These are phyloP conservation scores for Peltaster fructicola DNA, from an alignment of 2,329 filamentous ascomycete species.

Conservation along the genomic window DNA sequence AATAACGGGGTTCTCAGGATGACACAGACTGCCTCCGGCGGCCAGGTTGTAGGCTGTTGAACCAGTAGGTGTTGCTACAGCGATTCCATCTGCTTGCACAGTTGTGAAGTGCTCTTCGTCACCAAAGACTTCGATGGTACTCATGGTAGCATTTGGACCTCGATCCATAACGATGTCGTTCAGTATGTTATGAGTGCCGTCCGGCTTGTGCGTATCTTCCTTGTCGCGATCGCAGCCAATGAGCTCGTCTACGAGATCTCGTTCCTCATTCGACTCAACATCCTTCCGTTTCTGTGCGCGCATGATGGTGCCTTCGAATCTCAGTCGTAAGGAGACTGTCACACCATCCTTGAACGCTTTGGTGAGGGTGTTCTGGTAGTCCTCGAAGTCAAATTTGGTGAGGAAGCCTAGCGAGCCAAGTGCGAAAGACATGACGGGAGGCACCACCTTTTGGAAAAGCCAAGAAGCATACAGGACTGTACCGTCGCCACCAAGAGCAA, in stretches of 20 bases:
- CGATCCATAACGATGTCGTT: conserved; percentile 96
- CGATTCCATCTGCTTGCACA: conserved; percentile 80
- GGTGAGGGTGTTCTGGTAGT: conserved; percentile 50
- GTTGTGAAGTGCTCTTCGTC: conserved; percentile 94
- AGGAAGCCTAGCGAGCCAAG: conserved; percentile 85
- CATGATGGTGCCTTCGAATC: conserved; percentile 93
- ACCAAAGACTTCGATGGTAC: conserved; percentile 76
- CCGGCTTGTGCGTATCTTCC: conserved; percentile 67
- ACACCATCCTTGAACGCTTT: conserved; percentile 67
- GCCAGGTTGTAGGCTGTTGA: conserved; percentile 93
- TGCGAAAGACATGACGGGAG: conserved; percentile 80
- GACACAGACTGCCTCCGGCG: conserved; percentile 84
- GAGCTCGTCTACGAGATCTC: conserved; percentile 75
- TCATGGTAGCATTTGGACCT: conserved; percentile 89
- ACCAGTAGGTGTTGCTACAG: conserved; percentile 84
- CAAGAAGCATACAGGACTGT: conserved; percentile 92
- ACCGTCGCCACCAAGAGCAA: conserved; percentile 72
- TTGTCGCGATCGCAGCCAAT: conserved; percentile 75
- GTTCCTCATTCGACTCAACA: conserved; percentile 18
- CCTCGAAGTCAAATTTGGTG: conserved; percentile 85
- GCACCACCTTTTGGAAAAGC: conserved; percentile 90
- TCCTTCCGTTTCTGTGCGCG: conserved; percentile 40
- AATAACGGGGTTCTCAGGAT: conserved; percentile 93
- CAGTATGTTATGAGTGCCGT: conserved; percentile 72
- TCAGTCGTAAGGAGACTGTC: conserved; percentile 67